phyloP scores from a whole-genome alignment of 2,329 filamentous ascomycete genomes.

The Penicillium capsulatum region DNA sequence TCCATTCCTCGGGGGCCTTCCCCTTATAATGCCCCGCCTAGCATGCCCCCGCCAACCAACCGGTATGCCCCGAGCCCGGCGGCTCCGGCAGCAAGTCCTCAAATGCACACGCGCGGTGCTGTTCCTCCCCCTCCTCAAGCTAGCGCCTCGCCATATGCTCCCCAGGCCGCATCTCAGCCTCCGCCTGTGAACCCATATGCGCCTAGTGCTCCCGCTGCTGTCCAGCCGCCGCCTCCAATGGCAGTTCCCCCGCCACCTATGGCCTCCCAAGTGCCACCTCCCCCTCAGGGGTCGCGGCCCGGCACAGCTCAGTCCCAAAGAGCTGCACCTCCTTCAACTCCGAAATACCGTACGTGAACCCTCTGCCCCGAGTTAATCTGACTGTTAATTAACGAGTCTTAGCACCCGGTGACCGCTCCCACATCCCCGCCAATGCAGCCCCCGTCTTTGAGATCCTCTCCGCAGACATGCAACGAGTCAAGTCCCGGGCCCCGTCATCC shows the following conservation, averaged over 20 bases:
- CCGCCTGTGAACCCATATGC: conserved; percentile 43
- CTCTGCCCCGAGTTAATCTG: not conserved
- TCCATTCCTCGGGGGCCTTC: conserved; percentile 67
- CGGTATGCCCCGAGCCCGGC: conserved; percentile 69
- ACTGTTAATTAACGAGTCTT: conserved; percentile 7
- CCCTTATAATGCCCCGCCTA: conserved; percentile 78
- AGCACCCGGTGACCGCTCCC: conserved; percentile 75
- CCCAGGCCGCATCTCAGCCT: conserved; percentile 42
- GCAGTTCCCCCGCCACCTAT: not conserved
- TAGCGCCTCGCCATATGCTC: conserved; percentile 54
- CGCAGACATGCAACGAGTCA: conserved; percentile 83
- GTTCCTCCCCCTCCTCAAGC: conserved; percentile 47
- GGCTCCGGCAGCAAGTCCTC: conserved; percentile 50
- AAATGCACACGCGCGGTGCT: conserved; percentile 44
- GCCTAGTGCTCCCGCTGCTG: conserved; percentile 41
- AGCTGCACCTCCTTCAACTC: conserved; percentile 47
- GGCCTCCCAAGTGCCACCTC: conserved; percentile 30
- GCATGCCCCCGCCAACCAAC: conserved; percentile 64
- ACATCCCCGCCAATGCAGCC: conserved; percentile 74
- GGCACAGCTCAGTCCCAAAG: conserved; percentile 50
- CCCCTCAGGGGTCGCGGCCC: conserved; percentile 43
- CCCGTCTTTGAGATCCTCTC: conserved; percentile 76
- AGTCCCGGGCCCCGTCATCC: conserved; percentile 74
- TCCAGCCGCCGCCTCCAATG: conserved; percentile 4
- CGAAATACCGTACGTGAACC: conserved; percentile 62